Percentiles rank a stretch among this genome's conserved stretches.
Conservation (phyloP, 441 rosid genomes). For the Pelargonium australe region DNA sequence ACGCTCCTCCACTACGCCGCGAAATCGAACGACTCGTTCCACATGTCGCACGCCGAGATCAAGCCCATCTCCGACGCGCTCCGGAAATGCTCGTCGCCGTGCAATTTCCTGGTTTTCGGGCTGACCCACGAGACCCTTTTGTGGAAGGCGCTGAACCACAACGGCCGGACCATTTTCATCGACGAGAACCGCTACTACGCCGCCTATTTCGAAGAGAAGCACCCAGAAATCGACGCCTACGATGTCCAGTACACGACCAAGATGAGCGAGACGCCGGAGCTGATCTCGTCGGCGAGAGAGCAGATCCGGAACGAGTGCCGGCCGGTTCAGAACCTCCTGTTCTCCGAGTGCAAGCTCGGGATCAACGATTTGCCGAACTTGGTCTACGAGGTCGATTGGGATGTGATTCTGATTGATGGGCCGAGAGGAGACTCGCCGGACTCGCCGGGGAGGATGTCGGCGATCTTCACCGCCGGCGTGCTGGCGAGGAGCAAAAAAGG, state of each 20-base stretch:
- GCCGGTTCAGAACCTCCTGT: constrained; percentile 82
- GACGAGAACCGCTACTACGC: constrained; percentile 94
- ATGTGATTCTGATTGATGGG: constrained; percentile 79
- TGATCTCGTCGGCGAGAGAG: constrained; percentile 44
- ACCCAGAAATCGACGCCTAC: constrained; percentile 75
- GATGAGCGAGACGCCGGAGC: constrained; percentile 47
- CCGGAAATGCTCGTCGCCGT: constrained; percentile 74
- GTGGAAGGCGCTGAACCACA: constrained; percentile 82
- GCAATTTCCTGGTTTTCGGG: constrained; percentile 80
- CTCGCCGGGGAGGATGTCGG: constrained; percentile 73
- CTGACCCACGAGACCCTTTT: constrained; percentile 81
- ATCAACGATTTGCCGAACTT: constrained; percentile 87
- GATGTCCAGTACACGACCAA: constrained; percentile 87
- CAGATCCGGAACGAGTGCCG: constrained; percentile 63
- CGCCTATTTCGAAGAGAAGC: constrained; percentile 70
- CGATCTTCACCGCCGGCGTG: constrained; percentile 86
- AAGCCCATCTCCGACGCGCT: constrained; percentile 76
- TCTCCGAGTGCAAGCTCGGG: constrained; percentile 83
- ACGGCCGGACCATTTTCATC: constrained; percentile 75
- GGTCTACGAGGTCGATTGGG: constrained; percentile 80
- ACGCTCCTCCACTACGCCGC: constrained; percentile 75
- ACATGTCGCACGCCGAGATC: constrained; percentile 61
- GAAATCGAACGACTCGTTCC: constrained; percentile 72
- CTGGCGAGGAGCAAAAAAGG: constrained; percentile 72
- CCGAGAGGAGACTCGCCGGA: constrained; percentile 73